Conservation (phyloP, 108 stramenopile species). For the Bacterosira constricta region DNA sequence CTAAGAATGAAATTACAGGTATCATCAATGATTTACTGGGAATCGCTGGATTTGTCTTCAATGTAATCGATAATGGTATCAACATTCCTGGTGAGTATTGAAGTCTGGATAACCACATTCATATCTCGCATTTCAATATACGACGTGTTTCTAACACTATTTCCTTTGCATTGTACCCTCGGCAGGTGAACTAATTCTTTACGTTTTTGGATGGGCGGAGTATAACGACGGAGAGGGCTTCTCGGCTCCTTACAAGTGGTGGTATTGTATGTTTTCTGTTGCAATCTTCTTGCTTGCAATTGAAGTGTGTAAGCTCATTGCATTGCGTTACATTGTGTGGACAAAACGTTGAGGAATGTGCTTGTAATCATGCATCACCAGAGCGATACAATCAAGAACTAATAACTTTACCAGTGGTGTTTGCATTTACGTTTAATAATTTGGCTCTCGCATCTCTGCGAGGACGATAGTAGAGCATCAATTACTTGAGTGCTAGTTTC, state of each 20-base stretch:
- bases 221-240: conserved; percentile 8
- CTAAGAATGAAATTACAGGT: background rate
- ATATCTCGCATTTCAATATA: no score
- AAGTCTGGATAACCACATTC: no score
- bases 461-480: no score
- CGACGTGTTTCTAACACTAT: background rate
- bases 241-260: conserved; percentile 38
- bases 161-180: background rate
- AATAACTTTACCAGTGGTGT: no score
- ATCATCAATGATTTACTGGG: conserved; percentile 19
- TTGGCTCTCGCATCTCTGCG: no score
- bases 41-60: conserved; percentile 13
- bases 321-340: conserved; percentile 41
- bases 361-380: no score
- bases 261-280: conserved; percentile 36
- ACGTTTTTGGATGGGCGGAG: conserved; percentile 40
- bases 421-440: no score
- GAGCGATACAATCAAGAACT: no score
- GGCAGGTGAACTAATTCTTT: conserved; percentile 23
- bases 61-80: conserved; percentile 39
- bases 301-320: conserved; percentile 38
- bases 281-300: conserved; percentile 36
- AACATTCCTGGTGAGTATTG: conserved; percentile 40
- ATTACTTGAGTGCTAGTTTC: no score
- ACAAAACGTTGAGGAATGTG: conserved; percentile 28